Base-by-base conservation (phyloP, 331 rosid species). In the Quercus lobata region DNA sequence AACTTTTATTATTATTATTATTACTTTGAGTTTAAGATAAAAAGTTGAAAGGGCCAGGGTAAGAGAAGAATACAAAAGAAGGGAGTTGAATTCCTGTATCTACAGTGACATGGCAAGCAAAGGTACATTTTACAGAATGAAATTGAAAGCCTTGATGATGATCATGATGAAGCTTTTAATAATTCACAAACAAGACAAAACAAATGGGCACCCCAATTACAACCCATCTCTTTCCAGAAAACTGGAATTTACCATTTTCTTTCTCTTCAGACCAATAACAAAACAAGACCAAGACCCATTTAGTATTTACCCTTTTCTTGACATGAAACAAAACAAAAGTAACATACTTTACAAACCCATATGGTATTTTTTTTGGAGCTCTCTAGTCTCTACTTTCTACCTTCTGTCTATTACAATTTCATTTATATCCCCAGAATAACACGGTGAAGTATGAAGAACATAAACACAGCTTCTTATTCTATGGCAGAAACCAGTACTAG, bases 401-500 rank as follows among this genome's bases (percentile, higher is more conserved):
- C 82, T 55, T 72, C 80, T 37, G 74, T 24, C 73, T 18, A 49
- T 37, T 57, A 76, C 82, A 80, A 81, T 53, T 62, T 32, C 85
- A 71, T 73, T 49, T 49, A 74, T 79, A 73, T 87, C 87, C 71
- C 37, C 25, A 57, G 54, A 37, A 55, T 52, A 54, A 49, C 49
- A 77, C 41, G 55, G 41, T 66, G 32, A 17, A 76, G 5, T 32
- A 18, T 53, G 18, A 52, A 41, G 46, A 41, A 41, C 12, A 41
- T 2, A 41, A 41, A n/a, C 4, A n/a, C 18, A 27, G 7, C 54
- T 49, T 49, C 8, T 76, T 24, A 22, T 70, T 56, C 79, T 80
- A 91, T 92, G 97, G 97, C 90, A 57, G 95, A 78, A 63, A 76
- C 86, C 44, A 87, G 87, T 58, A 72, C 65, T 5, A 80, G 85